Percentiles rank a stretch among this genome's conserved stretches.
phyloP scores from a whole-genome alignment of 306 rosid genomes.

The Citrullus colocynthis region DNA sequence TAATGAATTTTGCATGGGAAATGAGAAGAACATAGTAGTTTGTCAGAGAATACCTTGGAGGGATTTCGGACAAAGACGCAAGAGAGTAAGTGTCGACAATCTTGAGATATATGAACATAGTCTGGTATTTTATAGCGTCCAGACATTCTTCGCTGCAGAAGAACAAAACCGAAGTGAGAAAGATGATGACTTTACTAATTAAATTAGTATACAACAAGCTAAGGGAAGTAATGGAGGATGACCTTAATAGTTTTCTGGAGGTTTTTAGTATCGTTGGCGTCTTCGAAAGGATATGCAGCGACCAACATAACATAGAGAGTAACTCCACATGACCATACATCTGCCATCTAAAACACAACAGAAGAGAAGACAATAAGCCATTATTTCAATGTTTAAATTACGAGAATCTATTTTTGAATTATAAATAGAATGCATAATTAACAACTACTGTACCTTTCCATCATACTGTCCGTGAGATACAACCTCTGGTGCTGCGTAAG shows the following conservation, averaged over 20 bases:
- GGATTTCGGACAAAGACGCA: constrained; percentile 23
- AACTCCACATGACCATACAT: background rate
- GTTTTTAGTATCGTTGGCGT: background rate
- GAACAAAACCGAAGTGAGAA: background rate
- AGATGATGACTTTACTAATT: too few relatives aligned
- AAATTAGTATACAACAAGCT: background rate
- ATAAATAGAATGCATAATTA: background rate
- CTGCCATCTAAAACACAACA: background rate
- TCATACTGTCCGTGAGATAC: constrained; percentile 24
- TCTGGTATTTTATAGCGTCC: constrained; percentile 28
- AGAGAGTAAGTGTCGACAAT: too few relatives aligned
- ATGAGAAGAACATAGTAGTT: too few relatives aligned
- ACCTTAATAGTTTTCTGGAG: background rate
- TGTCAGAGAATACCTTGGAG: constrained; percentile 27
- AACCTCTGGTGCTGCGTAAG: background rate
- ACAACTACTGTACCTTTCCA: constrained; percentile 1
- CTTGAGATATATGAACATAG: too few relatives aligned
- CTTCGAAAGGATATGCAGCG: background rate
- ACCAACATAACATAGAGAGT: background rate
- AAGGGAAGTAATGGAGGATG: background rate
- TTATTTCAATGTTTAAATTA: background rate
- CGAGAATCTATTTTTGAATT: background rate
- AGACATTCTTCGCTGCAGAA: constrained; percentile 40
- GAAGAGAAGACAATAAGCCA: background rate
- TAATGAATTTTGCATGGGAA: too few relatives aligned